Conservation (phyloP, 148 eudicot genomes). For the Persicaria tinctoria region DNA sequence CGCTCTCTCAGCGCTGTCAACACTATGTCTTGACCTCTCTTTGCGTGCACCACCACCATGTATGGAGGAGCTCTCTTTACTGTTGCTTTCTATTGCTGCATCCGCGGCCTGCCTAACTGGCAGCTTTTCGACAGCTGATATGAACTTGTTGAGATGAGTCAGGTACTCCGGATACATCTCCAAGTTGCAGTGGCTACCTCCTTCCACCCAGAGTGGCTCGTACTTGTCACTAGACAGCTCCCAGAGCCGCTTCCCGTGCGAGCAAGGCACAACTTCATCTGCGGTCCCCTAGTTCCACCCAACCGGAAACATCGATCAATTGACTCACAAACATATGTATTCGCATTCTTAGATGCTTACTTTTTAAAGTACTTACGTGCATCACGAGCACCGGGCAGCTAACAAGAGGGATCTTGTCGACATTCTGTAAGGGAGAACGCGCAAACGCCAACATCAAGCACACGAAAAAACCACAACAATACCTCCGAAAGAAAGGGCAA, state of each 20-base stretch:
- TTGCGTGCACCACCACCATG: neutral
- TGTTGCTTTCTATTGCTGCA: neutral
- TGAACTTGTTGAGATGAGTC: constrained; percentile 35
- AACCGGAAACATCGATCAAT: too few species aligned
- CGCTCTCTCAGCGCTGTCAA: constrained; percentile 10
- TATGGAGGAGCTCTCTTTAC: constrained; percentile 6
- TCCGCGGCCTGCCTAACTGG: neutral
- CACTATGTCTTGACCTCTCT: constrained; percentile 21
- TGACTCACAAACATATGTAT: too few species aligned
- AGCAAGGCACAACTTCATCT: constrained; percentile 36
- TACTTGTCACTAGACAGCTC: constrained; percentile 43
- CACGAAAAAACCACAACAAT: neutral
- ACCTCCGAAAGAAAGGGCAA: neutral
- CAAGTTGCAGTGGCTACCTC: constrained; percentile 43
- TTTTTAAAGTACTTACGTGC: constrained; percentile 34
- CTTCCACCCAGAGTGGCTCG: constrained; percentile 44
- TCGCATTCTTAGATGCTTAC: too few species aligned
- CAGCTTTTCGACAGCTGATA: constrained; percentile 28
- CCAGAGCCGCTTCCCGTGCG: constrained; percentile 32
- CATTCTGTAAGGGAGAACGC: constrained; percentile 32
- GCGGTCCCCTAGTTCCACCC: constrained; percentile 32
- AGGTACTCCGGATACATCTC: constrained; percentile 38
- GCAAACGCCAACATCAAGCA: constrained; percentile 5
- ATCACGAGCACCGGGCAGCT: constrained; percentile 41
- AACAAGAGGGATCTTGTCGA: constrained; percentile 39